phyloP scores from a whole-genome alignment of 2,329 filamentous ascomycete genomes.

The Fusarium humuli region DNA sequence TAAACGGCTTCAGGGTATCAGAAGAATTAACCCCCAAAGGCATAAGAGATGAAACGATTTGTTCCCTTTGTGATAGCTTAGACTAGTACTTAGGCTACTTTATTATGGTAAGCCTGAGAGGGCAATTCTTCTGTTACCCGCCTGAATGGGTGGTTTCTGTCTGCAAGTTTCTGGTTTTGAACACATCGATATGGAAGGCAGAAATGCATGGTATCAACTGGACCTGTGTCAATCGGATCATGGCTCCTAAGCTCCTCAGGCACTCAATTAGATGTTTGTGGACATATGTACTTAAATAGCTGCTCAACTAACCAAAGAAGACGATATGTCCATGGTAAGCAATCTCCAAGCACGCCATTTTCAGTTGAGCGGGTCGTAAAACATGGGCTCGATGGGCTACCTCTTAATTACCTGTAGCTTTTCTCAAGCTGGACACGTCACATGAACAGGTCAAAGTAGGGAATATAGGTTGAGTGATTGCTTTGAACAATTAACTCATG shows the following conservation, averaged over 20 bases:
- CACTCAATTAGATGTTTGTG: not conserved
- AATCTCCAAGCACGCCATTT: conserved; percentile 5
- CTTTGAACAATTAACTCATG: not conserved
- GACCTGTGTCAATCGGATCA: not conserved
- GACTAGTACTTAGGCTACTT: too few relatives aligned
- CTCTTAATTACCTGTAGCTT: not conserved
- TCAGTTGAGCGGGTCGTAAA: not conserved
- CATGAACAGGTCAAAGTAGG: not conserved
- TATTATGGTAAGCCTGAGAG: too few relatives aligned
- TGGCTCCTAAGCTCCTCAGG: not conserved
- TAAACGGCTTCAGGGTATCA: not conserved
- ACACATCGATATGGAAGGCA: not conserved
- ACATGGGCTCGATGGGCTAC: not conserved
- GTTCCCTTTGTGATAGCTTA: too few relatives aligned
- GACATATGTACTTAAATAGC: not conserved
- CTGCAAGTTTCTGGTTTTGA: not conserved
- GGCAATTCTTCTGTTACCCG: too few relatives aligned
- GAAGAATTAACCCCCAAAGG: too few relatives aligned
- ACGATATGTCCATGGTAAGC: not conserved
- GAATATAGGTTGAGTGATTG: not conserved
- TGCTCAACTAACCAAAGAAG: not conserved
- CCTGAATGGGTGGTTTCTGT: not conserved
- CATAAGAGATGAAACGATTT: too few relatives aligned
- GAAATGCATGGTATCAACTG: not conserved
- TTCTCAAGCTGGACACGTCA: not conserved